phyloP scores from a whole-genome alignment of 2,329 filamentous ascomycete species.

The Penicillium sp. region DNA sequence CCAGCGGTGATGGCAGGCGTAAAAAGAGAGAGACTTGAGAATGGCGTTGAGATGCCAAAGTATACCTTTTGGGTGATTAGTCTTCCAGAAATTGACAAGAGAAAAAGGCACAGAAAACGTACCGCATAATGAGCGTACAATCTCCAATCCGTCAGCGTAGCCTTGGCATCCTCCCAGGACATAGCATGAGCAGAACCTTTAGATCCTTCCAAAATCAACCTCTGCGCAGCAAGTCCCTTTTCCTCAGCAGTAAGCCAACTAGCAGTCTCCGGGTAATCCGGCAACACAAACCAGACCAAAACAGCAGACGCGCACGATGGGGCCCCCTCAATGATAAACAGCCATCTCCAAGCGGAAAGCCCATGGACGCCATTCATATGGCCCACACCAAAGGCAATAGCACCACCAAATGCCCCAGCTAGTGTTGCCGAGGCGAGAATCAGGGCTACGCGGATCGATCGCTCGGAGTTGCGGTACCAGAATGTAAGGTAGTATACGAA shows the following conservation, averaged over 20 bases:
- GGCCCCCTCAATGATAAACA: slow-evolving; percentile 48
- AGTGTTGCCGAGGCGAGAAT: slow-evolving; percentile 55
- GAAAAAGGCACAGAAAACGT: slow-evolving; percentile 18
- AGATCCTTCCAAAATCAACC: slow-evolving; percentile 44
- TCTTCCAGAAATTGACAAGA: not conserved
- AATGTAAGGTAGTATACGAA: slow-evolving; percentile 51
- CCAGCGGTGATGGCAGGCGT: slow-evolving; percentile 64
- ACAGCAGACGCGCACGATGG: slow-evolving; percentile 38
- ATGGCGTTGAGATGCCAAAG: slow-evolving; percentile 54
- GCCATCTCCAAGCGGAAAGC: slow-evolving; percentile 46
- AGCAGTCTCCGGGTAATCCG: slow-evolving; percentile 50
- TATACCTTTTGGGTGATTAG: slow-evolving; percentile 39
- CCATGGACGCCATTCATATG: slow-evolving; percentile 31
- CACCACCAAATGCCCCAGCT: slow-evolving; percentile 53
- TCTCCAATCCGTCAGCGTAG: slow-evolving; percentile 50
- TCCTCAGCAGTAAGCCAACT: slow-evolving; percentile 48
- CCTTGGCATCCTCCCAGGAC: slow-evolving; percentile 50
- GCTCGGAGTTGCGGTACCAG: slow-evolving; percentile 57
- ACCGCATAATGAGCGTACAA: slow-evolving; percentile 54
- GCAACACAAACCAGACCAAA: slow-evolving; percentile 47
- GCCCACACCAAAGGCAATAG: slow-evolving; percentile 53
- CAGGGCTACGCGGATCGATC: slow-evolving; percentile 57
- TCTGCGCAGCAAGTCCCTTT: slow-evolving; percentile 40
- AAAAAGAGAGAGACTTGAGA: slow-evolving; percentile 59
- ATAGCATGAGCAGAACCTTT: slow-evolving; percentile 38